Percentiles rank a stretch among this genome's conserved stretches.
Evolutionary conservation across 306 rosid species (phyloP).

Genomic region (Ochetophila trinervis): DNA sequence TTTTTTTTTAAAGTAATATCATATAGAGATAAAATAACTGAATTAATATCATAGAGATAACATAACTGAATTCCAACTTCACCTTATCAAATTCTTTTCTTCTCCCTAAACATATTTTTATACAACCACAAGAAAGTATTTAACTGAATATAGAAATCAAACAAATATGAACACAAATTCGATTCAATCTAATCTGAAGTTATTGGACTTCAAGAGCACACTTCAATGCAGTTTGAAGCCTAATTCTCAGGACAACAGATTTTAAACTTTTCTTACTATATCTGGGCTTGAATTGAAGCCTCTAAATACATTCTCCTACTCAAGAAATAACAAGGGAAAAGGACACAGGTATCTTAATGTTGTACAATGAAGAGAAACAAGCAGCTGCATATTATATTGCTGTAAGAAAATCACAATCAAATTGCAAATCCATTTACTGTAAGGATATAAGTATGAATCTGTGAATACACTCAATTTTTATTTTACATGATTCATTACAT

Average conservation of each 20-base stretch:
- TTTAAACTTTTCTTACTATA: background rate
- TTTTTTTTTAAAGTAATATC: too few species aligned
- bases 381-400: background rate
- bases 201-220: background rate
- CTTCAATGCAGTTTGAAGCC: background rate
- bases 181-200: background rate
- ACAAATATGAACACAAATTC: too few species aligned
- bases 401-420: constrained; percentile 2
- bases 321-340: background rate
- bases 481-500: too few species aligned
- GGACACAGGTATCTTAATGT: background rate
- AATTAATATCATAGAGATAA: background rate
- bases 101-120: background rate
- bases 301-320: background rate
- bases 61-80: background rate
- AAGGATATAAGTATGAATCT: too few species aligned
- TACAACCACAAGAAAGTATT: background rate
- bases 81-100: background rate
- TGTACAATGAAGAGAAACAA: background rate
- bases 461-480: too few species aligned
- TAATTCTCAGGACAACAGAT: background rate
- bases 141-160: background rate
- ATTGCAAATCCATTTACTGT: background rate
- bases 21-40: too few species aligned
- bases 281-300: background rate